These are phyloP conservation scores for Teratosphaeria epicoccoides DNA, from an alignment of 2,329 filamentous ascomycete species.

Conservation along the genomic window DNA sequence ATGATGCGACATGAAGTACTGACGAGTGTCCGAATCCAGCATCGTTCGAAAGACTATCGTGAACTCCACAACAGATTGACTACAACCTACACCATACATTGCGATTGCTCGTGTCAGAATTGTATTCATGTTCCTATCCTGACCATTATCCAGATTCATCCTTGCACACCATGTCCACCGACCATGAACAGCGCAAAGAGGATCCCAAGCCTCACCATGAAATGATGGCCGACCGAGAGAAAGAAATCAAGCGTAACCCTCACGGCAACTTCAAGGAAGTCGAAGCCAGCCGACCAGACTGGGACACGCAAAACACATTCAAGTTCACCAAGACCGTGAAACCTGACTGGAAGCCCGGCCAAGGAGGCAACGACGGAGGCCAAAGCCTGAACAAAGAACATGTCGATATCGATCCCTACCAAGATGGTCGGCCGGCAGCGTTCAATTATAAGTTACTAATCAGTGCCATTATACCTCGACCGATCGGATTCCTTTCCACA, in stretches of 20 bases:
- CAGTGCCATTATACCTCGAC: conserved; percentile 68
- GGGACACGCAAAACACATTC: conserved; percentile 40
- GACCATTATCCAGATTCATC: too few species aligned
- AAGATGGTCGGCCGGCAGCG: conserved; percentile 51
- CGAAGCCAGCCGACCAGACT: conserved; percentile 55
- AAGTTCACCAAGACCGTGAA: conserved; percentile 52
- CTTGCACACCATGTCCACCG: conserved; percentile 5
- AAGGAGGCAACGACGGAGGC: conserved; percentile 51
- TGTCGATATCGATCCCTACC: conserved; percentile 72
- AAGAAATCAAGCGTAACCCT: conserved; percentile 49
- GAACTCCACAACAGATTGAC: too few species aligned
- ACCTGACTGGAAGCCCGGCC: conserved; percentile 55
- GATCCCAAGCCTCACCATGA: conserved; percentile 16
- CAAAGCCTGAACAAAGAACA: conserved; percentile 47
- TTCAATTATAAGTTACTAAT: conserved; percentile 93
- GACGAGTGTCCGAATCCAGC: too few species aligned
- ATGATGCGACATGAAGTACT: too few species aligned
- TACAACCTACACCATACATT: too few species aligned
- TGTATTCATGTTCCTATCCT: too few species aligned
- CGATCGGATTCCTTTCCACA: conserved; percentile 58
- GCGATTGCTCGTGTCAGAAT: too few species aligned
- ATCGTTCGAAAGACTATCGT: too few species aligned
- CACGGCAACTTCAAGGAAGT: conserved; percentile 67
- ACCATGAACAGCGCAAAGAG: conserved; percentile 7
- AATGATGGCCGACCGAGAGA: conserved; percentile 30